phyloP scores from a whole-genome alignment of 441 rosid species.

The Populus trichocarpa region DNA sequence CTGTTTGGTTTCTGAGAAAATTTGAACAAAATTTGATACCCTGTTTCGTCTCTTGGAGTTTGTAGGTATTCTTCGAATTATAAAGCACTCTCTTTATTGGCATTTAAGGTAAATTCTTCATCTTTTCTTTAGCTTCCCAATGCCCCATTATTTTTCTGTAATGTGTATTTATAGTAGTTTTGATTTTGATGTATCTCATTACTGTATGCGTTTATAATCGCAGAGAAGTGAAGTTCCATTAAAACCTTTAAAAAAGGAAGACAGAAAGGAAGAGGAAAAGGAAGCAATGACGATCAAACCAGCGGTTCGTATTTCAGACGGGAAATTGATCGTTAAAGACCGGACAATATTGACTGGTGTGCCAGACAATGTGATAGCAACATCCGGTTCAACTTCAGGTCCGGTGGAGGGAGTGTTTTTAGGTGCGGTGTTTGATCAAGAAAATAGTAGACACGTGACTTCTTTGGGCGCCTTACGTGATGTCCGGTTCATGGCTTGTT shows the following conservation, averaged over 20 bases:
- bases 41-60: constrained; percentile 35
- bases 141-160: neutral
- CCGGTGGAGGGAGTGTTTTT: constrained; percentile 76
- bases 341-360: constrained; percentile 58
- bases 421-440: constrained; percentile 63
- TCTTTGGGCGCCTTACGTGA: constrained; percentile 54
- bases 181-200: no score
- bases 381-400: constrained; percentile 63
- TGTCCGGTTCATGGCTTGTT: constrained; percentile 84
- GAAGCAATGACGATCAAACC: constrained; percentile 79
- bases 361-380: constrained; percentile 68
- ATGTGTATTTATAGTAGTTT: neutral
- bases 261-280: constrained; percentile 3
- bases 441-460: constrained; percentile 58
- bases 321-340: constrained; percentile 61
- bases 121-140: neutral
- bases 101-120: constrained; percentile 40
- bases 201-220: no score
- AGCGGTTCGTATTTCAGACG: constrained; percentile 57
- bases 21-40: neutral
- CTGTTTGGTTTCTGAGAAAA: constrained; percentile 3
- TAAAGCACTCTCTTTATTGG: constrained; percentile 25
- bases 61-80: constrained; percentile 33
- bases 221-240: no score
- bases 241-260: no score